These are phyloP conservation scores for Isatis lusitanica DNA, from an alignment of 441 rosid genomes.

Conservation along the genomic window DNA sequence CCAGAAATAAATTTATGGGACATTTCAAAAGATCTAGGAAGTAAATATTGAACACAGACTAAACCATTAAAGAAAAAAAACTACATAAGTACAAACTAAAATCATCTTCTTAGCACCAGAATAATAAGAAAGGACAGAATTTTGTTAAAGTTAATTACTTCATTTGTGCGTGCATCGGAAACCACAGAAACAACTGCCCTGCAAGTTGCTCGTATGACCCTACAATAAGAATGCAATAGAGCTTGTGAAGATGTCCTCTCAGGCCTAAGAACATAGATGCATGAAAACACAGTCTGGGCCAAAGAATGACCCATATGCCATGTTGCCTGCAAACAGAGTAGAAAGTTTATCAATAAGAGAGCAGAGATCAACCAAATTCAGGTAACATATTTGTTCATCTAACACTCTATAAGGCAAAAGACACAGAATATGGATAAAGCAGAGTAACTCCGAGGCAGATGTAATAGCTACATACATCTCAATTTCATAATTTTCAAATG, in stretches of 20 bases:
- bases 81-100: neutral
- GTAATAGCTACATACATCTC: slow-evolving; percentile 10
- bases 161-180: slow-evolving; percentile 98
- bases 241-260: slow-evolving; percentile 90
- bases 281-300: slow-evolving; percentile 98
- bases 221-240: slow-evolving; percentile 86
- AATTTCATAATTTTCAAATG: neutral
- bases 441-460: neutral
- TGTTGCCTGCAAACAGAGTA: slow-evolving; percentile 77
- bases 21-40: slow-evolving; percentile 6
- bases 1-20: neutral
- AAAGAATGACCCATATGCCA: slow-evolving; percentile 99
- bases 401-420: neutral
- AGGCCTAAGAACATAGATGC: slow-evolving; percentile 88
- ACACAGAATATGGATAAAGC: neutral
- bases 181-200: slow-evolving; percentile 90
- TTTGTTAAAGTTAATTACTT: slow-evolving; percentile 80
- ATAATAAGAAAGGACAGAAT: slow-evolving; percentile 37
- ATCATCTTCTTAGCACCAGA: slow-evolving; percentile 8
- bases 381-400: neutral
- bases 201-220: slow-evolving; percentile 86
- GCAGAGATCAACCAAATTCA: neutral
- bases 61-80: neutral
- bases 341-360: slow-evolving; percentile 19
- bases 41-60: neutral